Evolutionary conservation across 768 basidiomycete species (phyloP), one percentile per base, ranked within the genome.

Genomic region (Cytidiella melzeri): DNA sequence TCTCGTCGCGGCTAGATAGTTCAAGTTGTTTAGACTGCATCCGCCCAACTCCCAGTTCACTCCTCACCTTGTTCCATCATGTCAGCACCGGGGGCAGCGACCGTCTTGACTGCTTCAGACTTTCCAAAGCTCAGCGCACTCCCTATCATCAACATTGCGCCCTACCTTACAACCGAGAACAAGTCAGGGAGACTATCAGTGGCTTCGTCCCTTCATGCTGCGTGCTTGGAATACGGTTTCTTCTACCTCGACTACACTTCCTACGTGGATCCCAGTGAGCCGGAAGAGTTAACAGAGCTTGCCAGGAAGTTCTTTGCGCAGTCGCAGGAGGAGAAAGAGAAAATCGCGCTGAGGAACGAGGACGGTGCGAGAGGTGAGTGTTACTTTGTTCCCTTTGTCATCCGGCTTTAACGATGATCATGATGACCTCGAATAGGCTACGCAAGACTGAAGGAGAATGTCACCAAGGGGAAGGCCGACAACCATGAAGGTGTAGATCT

Each of bases 401-500:
- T 13, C 4, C 26, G 13, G 7, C 6, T 6, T 25, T 5, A n/a
- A 21, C 28, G 43, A 18, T 15, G 4, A n/a, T 13, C n/a, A n/a
- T n/a, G n/a, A n/a, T n/a, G n/a, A n/a, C n/a, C n/a, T n/a, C n/a
- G n/a, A n/a, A n/a, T 57, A 93, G 92, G 92, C 5, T 95, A 92
- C 60, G 81, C 82, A 41, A 71, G 79, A 43, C 63, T 96, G 25
- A 82, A 81, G 50, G 87, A 94, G 71, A 92, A 94, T 54, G 78
- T 94, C 10, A 95, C 92, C 0, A 81, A 83, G 55, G 88, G 89
- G 6, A 84, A 83, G 63, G 80, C 83, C 3, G 89, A 93, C 60
- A 86, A 83, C 52, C 89, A 92, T 54, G 92, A 95, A 69, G 89
- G 78, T 2, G 64, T 93, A 34, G 92, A 94, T 58, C 79, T 90